phyloP scores from a whole-genome alignment of 495 filamentous ascomycete genomes.

The Hypoxylon fragiforme region DNA sequence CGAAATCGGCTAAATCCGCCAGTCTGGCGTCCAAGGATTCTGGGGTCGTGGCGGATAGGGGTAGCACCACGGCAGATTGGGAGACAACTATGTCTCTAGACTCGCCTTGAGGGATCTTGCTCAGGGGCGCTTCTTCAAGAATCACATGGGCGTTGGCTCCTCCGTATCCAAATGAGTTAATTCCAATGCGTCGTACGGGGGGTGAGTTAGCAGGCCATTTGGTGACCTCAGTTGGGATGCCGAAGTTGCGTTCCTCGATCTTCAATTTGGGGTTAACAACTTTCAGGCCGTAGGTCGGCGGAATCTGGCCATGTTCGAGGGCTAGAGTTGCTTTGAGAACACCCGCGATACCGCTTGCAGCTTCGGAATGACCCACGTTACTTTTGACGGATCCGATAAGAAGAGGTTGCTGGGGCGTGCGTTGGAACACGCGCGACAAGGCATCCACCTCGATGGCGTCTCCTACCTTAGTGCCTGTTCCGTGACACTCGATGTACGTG shows the following conservation, averaged over 20 bases:
- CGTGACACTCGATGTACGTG: conserved; percentile 52
- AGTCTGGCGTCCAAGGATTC: neutral
- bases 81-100: too few relatives aligned
- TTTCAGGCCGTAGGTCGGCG: conserved; percentile 43
- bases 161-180: conserved; percentile 42
- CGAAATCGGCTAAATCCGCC: too few relatives aligned
- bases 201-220: conserved; percentile 14
- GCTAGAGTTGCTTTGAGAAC: conserved; percentile 48
- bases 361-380: conserved; percentile 43
- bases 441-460: conserved; percentile 51
- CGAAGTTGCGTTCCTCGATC: neutral
- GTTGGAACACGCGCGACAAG: conserved; percentile 15
- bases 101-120: too few relatives aligned
- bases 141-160: conserved; percentile 40
- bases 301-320: conserved; percentile 49
- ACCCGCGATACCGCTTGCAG: conserved; percentile 44
- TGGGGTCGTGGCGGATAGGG: too few relatives aligned
- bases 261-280: conserved; percentile 42
- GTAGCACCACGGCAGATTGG: too few relatives aligned
- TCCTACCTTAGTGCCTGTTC: conserved; percentile 54
- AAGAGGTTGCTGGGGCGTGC: neutral
- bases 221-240: conserved; percentile 9
- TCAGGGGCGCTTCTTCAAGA: too few relatives aligned
- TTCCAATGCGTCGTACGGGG: conserved; percentile 9
- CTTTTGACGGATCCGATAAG: neutral